phyloP scores from a whole-genome alignment of 2,329 filamentous ascomycete species.

The Diplodia seriata region DNA sequence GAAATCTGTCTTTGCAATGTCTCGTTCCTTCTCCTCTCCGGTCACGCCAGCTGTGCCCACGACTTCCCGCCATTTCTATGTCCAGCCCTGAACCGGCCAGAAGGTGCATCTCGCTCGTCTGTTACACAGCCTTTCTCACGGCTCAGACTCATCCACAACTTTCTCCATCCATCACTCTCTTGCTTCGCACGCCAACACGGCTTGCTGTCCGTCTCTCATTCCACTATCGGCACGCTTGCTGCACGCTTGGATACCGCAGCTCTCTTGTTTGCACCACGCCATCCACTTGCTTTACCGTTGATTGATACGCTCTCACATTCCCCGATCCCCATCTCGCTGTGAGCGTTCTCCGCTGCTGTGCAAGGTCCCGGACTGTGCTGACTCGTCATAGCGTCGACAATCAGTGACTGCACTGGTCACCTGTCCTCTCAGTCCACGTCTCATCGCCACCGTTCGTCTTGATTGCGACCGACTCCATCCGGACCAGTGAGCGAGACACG shows the following conservation, averaged over 20 bases:
- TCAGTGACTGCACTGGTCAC: neutral
- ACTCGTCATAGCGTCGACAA: neutral
- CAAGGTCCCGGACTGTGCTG: neutral
- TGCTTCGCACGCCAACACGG: constrained; percentile 25
- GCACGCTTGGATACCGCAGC: constrained; percentile 33
- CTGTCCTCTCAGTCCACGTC: neutral
- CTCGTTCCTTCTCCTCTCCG: constrained; percentile 13
- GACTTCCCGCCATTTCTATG: constrained; percentile 29
- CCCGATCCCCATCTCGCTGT: neutral
- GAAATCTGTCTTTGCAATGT: neutral
- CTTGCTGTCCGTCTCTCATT: constrained; percentile 32
- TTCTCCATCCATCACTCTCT: constrained; percentile 24
- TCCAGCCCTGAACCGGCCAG: neutral
- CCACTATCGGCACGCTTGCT: constrained; percentile 32
- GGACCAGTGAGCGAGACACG: constrained; percentile 22
- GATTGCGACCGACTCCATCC: neutral
- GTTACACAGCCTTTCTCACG: neutral
- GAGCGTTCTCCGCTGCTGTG: neutral
- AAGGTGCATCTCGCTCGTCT: constrained; percentile 20
- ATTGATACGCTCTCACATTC: constrained; percentile 15
- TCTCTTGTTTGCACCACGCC: constrained; percentile 31
- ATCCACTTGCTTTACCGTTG: constrained; percentile 32
- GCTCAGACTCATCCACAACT: constrained; percentile 6
- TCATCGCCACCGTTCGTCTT: neutral
- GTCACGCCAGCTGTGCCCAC: neutral